A percentile compares a stretch with the other conserved stretches of the same genome.
phyloP scores from a whole-genome alignment of 2,329 filamentous ascomycete genomes.

The Ceratocystis cubensis region DNA sequence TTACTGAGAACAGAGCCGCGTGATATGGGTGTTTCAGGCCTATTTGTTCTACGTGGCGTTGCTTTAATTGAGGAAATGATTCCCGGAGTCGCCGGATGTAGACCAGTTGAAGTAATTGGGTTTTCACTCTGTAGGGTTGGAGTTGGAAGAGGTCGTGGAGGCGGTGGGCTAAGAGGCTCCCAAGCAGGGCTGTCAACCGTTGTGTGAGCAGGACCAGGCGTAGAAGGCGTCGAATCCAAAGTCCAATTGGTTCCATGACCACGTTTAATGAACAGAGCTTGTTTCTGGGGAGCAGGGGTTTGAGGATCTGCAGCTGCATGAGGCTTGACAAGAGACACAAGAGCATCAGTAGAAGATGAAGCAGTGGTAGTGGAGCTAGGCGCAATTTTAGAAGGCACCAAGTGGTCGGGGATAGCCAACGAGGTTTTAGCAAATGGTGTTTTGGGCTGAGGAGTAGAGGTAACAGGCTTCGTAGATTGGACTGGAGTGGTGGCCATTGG shows the following conservation, averaged over 20 bases:
- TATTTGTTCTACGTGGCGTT: constrained; percentile 16
- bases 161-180: constrained; percentile 36
- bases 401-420: constrained; percentile 14
- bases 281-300: constrained; percentile 13
- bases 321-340: background rate
- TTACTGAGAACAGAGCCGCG: constrained; percentile 13
- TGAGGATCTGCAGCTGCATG: constrained; percentile 4
- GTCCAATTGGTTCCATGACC: constrained; percentile 47
- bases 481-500: background rate
- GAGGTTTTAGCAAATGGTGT: constrained; percentile 16
- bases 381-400: constrained; percentile 11
- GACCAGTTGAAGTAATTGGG: constrained; percentile 29
- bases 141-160: constrained; percentile 4
- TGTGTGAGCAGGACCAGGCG: constrained; percentile 33
- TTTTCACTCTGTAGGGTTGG: constrained; percentile 26
- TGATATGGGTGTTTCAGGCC: constrained; percentile 19
- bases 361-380: background rate
- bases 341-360: background rate
- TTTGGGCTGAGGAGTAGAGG: constrained; percentile 10
- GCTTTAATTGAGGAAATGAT: constrained; percentile 16
- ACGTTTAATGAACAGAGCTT: constrained; percentile 25
- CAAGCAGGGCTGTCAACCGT: constrained; percentile 41
- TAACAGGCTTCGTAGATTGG: constrained; percentile 9
- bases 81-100: constrained; percentile 25
- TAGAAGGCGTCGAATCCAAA: constrained; percentile 44